phyloP scores from a whole-genome alignment of 352 stramenopile species.

The Phytopythium oedochilum region DNA sequence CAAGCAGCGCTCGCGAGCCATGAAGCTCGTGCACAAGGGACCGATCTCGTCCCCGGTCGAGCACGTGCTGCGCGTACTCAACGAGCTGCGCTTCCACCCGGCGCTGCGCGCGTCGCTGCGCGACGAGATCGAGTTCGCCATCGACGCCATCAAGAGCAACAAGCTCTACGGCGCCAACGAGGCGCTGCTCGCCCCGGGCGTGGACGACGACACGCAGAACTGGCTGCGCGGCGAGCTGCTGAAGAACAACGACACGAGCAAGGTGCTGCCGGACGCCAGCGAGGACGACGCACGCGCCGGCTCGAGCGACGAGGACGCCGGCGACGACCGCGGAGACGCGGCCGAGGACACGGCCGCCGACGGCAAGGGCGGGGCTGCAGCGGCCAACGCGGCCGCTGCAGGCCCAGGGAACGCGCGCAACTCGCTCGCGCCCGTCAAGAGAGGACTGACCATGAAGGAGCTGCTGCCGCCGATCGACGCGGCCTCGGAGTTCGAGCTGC shows the following conservation, averaged over 20 bases:
- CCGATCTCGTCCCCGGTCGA: slow-evolving; percentile 77
- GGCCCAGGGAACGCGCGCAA: slow-evolving; percentile 10
- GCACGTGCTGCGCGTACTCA: slow-evolving; percentile 64
- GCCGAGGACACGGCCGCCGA: slow-evolving; percentile 2
- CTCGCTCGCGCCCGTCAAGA: slow-evolving; percentile 14
- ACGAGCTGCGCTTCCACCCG: slow-evolving; percentile 78
- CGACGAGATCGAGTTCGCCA: slow-evolving; percentile 73
- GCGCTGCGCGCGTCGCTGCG: slow-evolving; percentile 43
- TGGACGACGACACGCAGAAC: slow-evolving; percentile 82
- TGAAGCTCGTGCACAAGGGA: slow-evolving; percentile 71
- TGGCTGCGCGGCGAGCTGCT: slow-evolving; percentile 81
- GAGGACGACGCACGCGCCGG: slow-evolving; percentile 21
- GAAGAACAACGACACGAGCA: slow-evolving; percentile 57
- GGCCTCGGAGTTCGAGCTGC: slow-evolving; percentile 60
- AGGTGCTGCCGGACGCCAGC: slow-evolving; percentile 48
- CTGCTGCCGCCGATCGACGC: slow-evolving; percentile 52
- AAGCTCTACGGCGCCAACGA: slow-evolving; percentile 79
- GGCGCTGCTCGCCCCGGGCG: slow-evolving; percentile 57
- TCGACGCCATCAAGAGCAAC: slow-evolving; percentile 86
- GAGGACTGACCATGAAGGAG: slow-evolving; percentile 59
- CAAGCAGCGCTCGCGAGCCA: slow-evolving; percentile 67
- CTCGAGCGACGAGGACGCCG: not conserved
- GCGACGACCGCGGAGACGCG: not conserved
- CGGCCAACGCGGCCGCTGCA: not conserved
- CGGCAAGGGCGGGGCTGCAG: not conserved